Evolutionary conservation across 2,329 filamentous ascomycete species (phyloP), one percentile per base, ranked within the genome.

Genomic region (Cladosporium velox): DNA sequence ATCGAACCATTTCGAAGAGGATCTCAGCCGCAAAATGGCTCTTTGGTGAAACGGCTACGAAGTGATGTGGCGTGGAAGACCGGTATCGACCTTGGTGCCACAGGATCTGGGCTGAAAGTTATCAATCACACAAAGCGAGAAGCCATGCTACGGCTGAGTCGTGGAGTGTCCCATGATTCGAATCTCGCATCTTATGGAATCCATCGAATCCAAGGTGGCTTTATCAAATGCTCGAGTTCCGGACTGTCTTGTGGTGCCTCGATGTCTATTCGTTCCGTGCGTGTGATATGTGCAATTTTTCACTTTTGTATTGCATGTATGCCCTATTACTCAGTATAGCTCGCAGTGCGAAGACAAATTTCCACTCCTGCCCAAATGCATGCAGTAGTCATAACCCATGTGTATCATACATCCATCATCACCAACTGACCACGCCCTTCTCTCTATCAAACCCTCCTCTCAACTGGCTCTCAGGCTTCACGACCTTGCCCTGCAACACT

Each of bases 391-490:
- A 59, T 59, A 59, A n/a, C n/a, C n/a, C n/a, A n/a, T n/a, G n/a
- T n/a, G 38, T 59, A 47, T 47, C 57, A 28, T 38, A 47, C 32
- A 59, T 18, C 14, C n/a, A 35, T 18, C 14, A 28, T 73, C 66
- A 98, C 95, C 95, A 99, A 81, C 94, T 98, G 76, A 92, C 87
- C 72, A 97, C 65, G 10, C 92, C 91, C 76, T 84, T 92, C 65
- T 83, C 84, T 55, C 95, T 84, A 82, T 99, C 93, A 79, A 98
- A 99, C 0, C 95, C 95, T 30, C 91, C 95, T 67, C 95, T 82
- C 70, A 99, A 78, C 83, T 98, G 93, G 65, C 85, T 85, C 75
- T 90, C 90, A 0, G 93, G 92, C 83, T 97, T 97, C 62, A 98
- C 88, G 30, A 98, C 88, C 82, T 97, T 98, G 28, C 95, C 95